Base-by-base conservation (phyloP, 495 filamentous ascomycete species). In the Niebla homalea region DNA sequence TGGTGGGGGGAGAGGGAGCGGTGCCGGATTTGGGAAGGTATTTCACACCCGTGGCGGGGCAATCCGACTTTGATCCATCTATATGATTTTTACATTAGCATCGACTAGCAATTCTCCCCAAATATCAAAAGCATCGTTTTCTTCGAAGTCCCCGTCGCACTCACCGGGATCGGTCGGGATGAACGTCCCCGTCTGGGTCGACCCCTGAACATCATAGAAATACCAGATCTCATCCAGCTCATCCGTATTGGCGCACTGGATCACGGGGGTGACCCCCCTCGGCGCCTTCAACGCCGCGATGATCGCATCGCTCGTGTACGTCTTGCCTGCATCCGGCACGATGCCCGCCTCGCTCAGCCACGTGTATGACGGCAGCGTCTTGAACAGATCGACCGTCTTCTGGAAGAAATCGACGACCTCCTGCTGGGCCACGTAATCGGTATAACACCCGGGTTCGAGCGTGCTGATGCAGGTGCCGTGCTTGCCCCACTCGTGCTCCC, bases 401-500 rank as follows among this genome's bases (percentile, higher is more conserved):
- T 80, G 73, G 20, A 80, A 78, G 51, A 74, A 78, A 47, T 76
- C 73, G 2, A 80, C 70, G 3, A 78, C 70, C 43, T 87, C 83
- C 57, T 76, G 73, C 38, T 77, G 74, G 0, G 72, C 69, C 22
- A 67, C 63, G 16, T 22, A 18, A 20, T 68, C 64, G 12, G 65
- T 69, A 62, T 93, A 95, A 70, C 89, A 94, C 41, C 65, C 64
- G 0, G 87, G 75, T 12, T 81, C 73, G 2, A 94, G 70, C 2
- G 73, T 77, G 54, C 74, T 77, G 48, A 77, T 68, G 50, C 74
- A 77, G 40, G 74, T 77, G 7, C 73, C 88, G 58, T 95, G 89
- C 59, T 92, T 94, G 58, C 76, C 79, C 84, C 83, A 95, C 60
- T 94, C 87, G 57, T 93, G 87, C 57, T 84, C 67, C 87, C 87